phyloP scores from a whole-genome alignment of 177 flowering plant species.

The Vitis hybrid region DNA sequence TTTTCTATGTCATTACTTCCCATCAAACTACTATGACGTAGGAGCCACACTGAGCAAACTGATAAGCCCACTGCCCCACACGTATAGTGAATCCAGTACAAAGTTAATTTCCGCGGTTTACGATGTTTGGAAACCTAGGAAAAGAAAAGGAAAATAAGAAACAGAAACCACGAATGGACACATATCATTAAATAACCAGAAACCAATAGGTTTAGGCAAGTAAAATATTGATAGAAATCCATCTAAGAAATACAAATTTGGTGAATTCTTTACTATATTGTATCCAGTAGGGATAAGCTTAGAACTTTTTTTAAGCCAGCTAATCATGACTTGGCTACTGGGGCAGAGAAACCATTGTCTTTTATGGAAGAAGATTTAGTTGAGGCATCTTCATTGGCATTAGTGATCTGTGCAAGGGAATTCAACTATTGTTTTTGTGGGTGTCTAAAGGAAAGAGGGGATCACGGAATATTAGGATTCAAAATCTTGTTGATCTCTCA shows the following conservation, averaged over 20 bases:
- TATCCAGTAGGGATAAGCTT: too few relatives aligned
- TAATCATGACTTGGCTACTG: background rate
- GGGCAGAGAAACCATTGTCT: too few relatives aligned
- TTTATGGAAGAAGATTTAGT: too few relatives aligned
- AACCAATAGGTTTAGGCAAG: background rate
- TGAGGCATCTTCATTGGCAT: too few relatives aligned
- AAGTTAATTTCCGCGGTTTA: constrained; percentile 73
- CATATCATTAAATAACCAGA: background rate
- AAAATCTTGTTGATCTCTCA: too few relatives aligned
- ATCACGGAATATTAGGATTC: too few relatives aligned
- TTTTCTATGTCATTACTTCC: constrained; percentile 95
- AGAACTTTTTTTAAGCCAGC: background rate
- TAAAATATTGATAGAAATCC: background rate
- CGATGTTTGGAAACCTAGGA: constrained; percentile 62
- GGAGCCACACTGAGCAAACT: constrained; percentile 76
- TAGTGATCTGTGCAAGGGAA: too few relatives aligned
- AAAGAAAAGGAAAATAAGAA: constrained; percentile 8
- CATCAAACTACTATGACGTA: constrained; percentile 83
- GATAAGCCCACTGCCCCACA: constrained; percentile 84
- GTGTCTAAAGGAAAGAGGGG: too few relatives aligned
- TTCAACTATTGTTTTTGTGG: too few relatives aligned
- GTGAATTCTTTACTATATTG: background rate
- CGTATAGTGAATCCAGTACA: constrained; percentile 79
- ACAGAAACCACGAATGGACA: background rate
- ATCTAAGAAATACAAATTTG: background rate